Evolutionary conservation across 2,329 filamentous ascomycete species (phyloP).

Genomic region (Sarocladiaceae sp.): DNA sequence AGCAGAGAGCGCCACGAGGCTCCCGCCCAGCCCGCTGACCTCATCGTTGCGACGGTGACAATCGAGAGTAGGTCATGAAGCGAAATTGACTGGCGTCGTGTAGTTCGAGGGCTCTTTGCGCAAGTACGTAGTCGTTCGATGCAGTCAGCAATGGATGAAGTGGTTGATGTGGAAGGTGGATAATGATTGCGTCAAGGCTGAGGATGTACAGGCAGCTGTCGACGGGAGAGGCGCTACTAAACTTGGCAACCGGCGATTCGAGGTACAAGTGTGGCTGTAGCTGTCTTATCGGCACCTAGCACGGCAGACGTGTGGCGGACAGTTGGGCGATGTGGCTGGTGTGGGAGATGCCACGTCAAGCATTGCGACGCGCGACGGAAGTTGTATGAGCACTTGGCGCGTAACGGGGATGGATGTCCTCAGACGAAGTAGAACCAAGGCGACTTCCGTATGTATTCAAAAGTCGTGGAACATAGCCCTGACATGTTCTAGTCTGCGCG

Average conservation of each 20-base stretch:
- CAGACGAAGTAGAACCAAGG: too few species aligned
- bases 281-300: not conserved
- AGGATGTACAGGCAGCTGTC: constrained; percentile 7
- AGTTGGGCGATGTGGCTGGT: not conserved
- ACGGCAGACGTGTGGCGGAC: not conserved
- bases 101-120: not conserved
- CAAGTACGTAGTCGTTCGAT: not conserved
- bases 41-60: constrained; percentile 45
- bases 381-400: not conserved
- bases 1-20: constrained; percentile 47
- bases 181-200: not conserved
- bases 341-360: constrained; percentile 9
- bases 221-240: constrained; percentile 4
- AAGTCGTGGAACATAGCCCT: too few species aligned
- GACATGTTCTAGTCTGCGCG: too few species aligned
- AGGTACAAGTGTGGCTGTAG: constrained; percentile 1
- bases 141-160: not conserved
- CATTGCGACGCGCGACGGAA: not conserved
- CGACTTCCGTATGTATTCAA: too few species aligned
- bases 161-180: not conserved
- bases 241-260: not conserved
- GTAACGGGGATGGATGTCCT: too few species aligned
- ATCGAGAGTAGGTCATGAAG: constrained; percentile 39
- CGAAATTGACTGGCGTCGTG: not conserved
- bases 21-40: constrained; percentile 43